Base-by-base conservation (phyloP, 805 yeast genomes). In the Saccharomycopsis selenospora region DNA sequence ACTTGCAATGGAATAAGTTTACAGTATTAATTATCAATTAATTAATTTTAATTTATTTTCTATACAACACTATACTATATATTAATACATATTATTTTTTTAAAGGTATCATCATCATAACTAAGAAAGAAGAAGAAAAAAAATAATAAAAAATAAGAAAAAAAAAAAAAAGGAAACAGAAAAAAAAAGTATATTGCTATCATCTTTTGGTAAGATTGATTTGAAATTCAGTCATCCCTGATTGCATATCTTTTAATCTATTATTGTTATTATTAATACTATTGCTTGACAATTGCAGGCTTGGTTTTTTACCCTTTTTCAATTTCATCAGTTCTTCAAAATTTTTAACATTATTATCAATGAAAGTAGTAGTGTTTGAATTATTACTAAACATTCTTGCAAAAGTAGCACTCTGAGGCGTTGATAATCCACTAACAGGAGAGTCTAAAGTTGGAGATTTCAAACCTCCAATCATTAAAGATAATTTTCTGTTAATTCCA, bases 291-390 rank as follows among this genome's bases (percentile, higher is more conserved):
- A n/a, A n/a, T n/a, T n/a, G n/a, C 18, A 33, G 38, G 6, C 5
- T 17, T 20, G 38, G 38, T 33, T 33, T 33, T 10, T 33, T 33
- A 20, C 38, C 38, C 38, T 33, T 33, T 20, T 33, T 33, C 38
- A 33, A 14, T 20, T 33, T 33, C 38, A 33, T 33, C 38, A 33
- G 38, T 20, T 33, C 38, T 14, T 33, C 38, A 10, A 33, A 33
- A 6, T 33, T 33, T 20, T 33, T 33, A 20, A 33, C 38, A 20
- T 33, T 33, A 14, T 33, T 33, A 14, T 33, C 38, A 33, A 33
- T 33, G 38, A 33, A 33, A 6, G 38, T 33, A 6, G 38, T 33
- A 7, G 38, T 14, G 38, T 14, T 14, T 6, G n/a, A 14, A 14
- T 20, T 20, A 20, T 20, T 33, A 20, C 38, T 33, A 20, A 33